Evolutionary conservation across 2,329 filamentous ascomycete species (phyloP).

Genomic region (Penicillium polonicum): DNA sequence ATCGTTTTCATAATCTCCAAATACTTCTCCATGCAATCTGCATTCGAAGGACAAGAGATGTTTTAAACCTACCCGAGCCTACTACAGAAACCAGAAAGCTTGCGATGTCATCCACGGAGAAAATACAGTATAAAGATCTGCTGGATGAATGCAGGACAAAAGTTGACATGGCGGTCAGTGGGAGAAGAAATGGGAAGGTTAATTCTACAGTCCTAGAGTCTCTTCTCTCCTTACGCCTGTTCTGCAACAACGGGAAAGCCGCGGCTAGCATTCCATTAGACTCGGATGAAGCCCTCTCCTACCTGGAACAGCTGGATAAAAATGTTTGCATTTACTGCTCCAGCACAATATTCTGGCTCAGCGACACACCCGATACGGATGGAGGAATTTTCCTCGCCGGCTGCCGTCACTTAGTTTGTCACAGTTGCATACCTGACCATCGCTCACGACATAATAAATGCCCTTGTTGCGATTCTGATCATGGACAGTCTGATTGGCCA

Average conservation of each 20-base stretch:
- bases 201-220: no score
- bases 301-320: no score
- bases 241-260: no score
- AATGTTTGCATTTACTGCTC: no score
- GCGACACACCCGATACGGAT: no score
- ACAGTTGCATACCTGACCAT: neutral
- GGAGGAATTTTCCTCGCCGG: neutral
- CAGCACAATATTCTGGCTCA: no score
- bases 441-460: neutral
- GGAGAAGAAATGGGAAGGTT: no score
- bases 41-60: conserved; percentile 23
- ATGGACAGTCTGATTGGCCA: neutral
- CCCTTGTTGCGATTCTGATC: neutral
- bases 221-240: no score
- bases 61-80: conserved; percentile 25
- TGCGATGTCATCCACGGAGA: conserved; percentile 45
- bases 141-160: no score
- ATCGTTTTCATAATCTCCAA: conserved; percentile 25
- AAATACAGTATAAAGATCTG: conserved; percentile 21
- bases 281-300: no score
- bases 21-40: conserved; percentile 34
- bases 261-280: no score
- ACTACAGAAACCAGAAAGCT: conserved; percentile 26
- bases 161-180: no score
- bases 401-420: neutral